phyloP scores from a whole-genome alignment of 2,329 filamentous ascomycete species.

The Fusarium austroafricanum region DNA sequence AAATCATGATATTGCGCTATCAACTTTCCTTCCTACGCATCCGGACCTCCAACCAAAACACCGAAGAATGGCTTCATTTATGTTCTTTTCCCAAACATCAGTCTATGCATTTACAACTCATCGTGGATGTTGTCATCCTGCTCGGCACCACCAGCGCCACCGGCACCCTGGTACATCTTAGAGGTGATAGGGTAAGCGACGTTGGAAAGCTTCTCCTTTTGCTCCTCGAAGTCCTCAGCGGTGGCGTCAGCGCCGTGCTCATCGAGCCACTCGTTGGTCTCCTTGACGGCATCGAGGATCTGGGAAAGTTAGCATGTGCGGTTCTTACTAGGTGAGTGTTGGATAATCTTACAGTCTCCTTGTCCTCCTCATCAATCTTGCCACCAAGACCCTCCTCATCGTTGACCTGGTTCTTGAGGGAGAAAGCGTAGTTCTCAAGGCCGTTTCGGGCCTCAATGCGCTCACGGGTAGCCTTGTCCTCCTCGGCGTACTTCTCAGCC shows the following conservation, averaged over 20 bases:
- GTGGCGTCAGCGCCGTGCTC: constrained; percentile 88
- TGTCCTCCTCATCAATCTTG: constrained; percentile 99
- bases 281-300: constrained; percentile 96
- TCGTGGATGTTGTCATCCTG: constrained; percentile 81
- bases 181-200: constrained; percentile 99
- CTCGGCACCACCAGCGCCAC: constrained; percentile 60
- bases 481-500: constrained; percentile 98
- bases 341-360: constrained; percentile 81
- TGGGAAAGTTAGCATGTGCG: constrained; percentile 56
- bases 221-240: constrained; percentile 97
- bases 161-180: constrained; percentile 85
- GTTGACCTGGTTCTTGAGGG: constrained; percentile 98
- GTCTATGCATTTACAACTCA: constrained; percentile 75
- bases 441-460: constrained; percentile 96
- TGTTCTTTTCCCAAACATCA: constrained; percentile 44
- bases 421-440: constrained; percentile 99
- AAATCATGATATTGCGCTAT: constrained; percentile 47
- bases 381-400: constrained; percentile 96
- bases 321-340: background rate
- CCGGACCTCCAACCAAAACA: constrained; percentile 47
- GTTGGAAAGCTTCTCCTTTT: constrained; percentile 98
- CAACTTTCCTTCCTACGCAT: constrained; percentile 49
- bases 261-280: constrained; percentile 95
- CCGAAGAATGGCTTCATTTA: constrained; percentile 44
- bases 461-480: constrained; percentile 97